These are phyloP conservation scores for Gaertneriomyces semiglobifer DNA, from an alignment of 192 early-diverging fungal genomes.

Conservation along the genomic window DNA sequence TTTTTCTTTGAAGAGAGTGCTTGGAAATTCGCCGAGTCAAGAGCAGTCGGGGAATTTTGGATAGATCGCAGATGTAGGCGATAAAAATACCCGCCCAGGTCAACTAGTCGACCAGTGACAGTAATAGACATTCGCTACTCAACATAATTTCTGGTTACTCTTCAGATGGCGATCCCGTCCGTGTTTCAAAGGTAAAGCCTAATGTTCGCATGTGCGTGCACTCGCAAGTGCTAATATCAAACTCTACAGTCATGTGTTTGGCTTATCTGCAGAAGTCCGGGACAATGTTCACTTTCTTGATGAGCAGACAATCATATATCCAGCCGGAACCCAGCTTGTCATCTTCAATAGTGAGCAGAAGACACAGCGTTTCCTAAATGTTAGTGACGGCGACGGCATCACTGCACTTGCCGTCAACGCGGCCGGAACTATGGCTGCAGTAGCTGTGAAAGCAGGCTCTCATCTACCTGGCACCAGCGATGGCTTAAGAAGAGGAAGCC, in stretches of 20 bases:
- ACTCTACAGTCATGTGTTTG: constrained; percentile 47
- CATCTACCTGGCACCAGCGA: not conserved
- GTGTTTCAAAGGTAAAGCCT: constrained; percentile 2
- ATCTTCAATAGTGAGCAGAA: constrained; percentile 54
- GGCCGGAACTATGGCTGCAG: constrained; percentile 16
- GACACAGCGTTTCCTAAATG: constrained; percentile 45
- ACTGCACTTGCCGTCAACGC: constrained; percentile 38
- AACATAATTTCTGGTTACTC: too few species aligned
- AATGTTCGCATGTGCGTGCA: not conserved
- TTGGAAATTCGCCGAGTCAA: too few species aligned
- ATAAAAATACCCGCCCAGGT: too few species aligned
- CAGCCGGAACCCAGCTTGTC: constrained; percentile 48
- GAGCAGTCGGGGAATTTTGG: too few species aligned
- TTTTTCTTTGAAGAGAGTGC: too few species aligned
- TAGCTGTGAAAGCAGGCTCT: constrained; percentile 8
- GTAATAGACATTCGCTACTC: too few species aligned
- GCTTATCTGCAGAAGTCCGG: constrained; percentile 41
- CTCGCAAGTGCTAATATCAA: not conserved
- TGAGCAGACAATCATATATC: constrained; percentile 50
- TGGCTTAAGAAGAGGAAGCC: not conserved
- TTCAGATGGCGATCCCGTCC: constrained; percentile 1
- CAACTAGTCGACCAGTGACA: too few species aligned
- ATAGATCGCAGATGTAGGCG: too few species aligned
- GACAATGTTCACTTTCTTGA: constrained; percentile 46
- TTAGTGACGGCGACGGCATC: constrained; percentile 46